Conservation (phyloP, 345 rosid species). For the Tarenaya hassleriana region DNA sequence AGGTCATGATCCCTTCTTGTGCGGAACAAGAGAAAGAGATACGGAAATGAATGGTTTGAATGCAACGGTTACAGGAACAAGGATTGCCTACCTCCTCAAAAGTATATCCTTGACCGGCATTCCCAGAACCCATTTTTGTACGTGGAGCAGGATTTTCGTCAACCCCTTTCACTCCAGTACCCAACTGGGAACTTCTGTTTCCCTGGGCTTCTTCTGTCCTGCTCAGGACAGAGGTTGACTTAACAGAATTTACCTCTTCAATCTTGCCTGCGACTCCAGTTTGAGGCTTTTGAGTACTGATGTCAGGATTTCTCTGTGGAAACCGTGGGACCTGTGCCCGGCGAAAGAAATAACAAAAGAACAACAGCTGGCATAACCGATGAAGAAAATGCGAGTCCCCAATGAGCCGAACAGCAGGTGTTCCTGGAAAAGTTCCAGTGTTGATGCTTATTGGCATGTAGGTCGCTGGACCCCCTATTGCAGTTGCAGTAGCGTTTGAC, state of each 20-base stretch:
- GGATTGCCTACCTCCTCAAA: constrained; percentile 77
- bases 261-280: constrained; percentile 58
- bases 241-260: constrained; percentile 70
- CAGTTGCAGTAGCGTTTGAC: constrained; percentile 52
- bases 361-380: constrained; percentile 91
- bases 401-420: constrained; percentile 98
- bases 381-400: constrained; percentile 99
- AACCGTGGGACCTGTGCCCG: constrained; percentile 57
- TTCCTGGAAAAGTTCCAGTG: constrained; percentile 99
- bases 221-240: constrained; percentile 49
- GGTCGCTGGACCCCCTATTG: constrained; percentile 75
- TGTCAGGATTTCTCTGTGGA: constrained; percentile 63
- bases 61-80: constrained; percentile 3
- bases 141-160: constrained; percentile 78
- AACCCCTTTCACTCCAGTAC: constrained; percentile 66
- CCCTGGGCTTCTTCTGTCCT: constrained; percentile 72
- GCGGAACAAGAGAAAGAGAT: constrained; percentile 9
- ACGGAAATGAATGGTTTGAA: constrained; percentile 1
- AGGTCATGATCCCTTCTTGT: constrained; percentile 5
- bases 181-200: constrained; percentile 52
- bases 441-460: constrained; percentile 98
- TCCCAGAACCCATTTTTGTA: constrained; percentile 80
- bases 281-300: constrained; percentile 69
- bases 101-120: constrained; percentile 99
- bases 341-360: constrained; percentile 89